Conservation (phyloP, 2,329 filamentous ascomycete genomes). For the Diplocarpon rosae region DNA sequence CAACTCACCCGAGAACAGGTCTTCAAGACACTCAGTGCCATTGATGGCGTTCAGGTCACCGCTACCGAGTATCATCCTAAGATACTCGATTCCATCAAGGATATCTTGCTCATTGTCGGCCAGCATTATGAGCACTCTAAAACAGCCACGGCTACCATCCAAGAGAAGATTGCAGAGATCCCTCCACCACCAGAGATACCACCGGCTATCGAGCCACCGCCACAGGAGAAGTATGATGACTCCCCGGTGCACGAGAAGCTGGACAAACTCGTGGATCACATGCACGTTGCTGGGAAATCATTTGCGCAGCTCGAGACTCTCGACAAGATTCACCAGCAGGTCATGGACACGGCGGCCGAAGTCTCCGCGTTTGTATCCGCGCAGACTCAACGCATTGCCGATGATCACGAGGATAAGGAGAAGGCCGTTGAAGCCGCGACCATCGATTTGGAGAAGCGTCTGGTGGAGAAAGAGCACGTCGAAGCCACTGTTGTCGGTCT, state of each 20-base stretch:
- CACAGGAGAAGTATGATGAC: conserved; percentile 51
- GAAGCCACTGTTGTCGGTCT: conserved; percentile 39
- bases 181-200: conserved; percentile 43
- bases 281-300: conserved; percentile 54
- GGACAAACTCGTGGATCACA: conserved; percentile 49
- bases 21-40: conserved; percentile 58
- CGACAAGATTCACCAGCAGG: conserved; percentile 80
- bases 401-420: conserved; percentile 70
- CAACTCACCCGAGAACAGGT: conserved; percentile 73
- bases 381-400: conserved; percentile 63
- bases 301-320: conserved; percentile 69
- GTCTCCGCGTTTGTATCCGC: conserved; percentile 70
- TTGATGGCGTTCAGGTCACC: conserved; percentile 68
- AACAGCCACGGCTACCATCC: conserved; percentile 43
- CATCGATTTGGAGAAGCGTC: conserved; percentile 67
- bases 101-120: conserved; percentile 71
- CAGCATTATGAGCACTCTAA: conserved; percentile 87
- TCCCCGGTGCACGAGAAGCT: conserved; percentile 46
- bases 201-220: conserved; percentile 40
- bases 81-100: conserved; percentile 74
- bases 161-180: conserved; percentile 46
- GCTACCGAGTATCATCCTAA: conserved; percentile 78
- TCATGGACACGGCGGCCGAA: conserved; percentile 72
- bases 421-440: conserved; percentile 70
- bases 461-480: conserved; percentile 52